These are phyloP conservation scores for Phialocephala subalpina DNA, from an alignment of 2,329 filamentous ascomycete genomes.

Conservation along the genomic window DNA sequence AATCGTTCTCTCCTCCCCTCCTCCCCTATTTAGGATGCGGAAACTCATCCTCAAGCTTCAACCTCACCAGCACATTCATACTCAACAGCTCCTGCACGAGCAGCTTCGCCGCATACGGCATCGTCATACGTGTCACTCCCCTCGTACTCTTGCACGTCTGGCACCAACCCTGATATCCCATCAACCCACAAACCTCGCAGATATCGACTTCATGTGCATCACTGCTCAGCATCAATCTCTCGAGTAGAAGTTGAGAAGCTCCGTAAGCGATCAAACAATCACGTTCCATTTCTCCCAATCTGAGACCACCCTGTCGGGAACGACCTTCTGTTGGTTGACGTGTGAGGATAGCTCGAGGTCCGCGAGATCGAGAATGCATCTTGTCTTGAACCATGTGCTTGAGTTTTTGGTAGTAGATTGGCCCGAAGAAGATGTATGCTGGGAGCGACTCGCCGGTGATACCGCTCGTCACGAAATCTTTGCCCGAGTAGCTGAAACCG, in stretches of 20 bases:
- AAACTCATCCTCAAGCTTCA: slow-evolving; percentile 95
- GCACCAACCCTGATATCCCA: slow-evolving; percentile 95
- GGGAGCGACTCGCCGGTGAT: slow-evolving; percentile 94
- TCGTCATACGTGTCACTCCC: slow-evolving; percentile 89
- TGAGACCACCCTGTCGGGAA: slow-evolving; percentile 88
- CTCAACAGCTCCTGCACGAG: slow-evolving; percentile 95
- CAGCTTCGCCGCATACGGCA: slow-evolving; percentile 97
- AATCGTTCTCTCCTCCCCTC: neutral
- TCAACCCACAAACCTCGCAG: slow-evolving; percentile 91
- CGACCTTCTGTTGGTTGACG: slow-evolving; percentile 96
- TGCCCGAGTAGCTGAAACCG: slow-evolving; percentile 96
- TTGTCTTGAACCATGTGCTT: slow-evolving; percentile 99
- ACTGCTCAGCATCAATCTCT: slow-evolving; percentile 92
- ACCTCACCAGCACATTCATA: slow-evolving; percentile 96
- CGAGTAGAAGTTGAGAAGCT: slow-evolving; percentile 88
- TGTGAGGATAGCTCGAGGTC: slow-evolving; percentile 90
- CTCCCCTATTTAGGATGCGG: slow-evolving; percentile 52
- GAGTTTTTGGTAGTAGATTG: slow-evolving; percentile 98
- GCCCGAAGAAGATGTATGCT: slow-evolving; percentile 97
- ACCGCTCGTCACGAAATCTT: slow-evolving; percentile 94
- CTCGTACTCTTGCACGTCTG: slow-evolving; percentile 88
- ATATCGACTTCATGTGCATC: slow-evolving; percentile 93
- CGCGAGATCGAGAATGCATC: slow-evolving; percentile 95
- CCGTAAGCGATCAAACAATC: slow-evolving; percentile 98
- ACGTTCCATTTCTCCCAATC: slow-evolving; percentile 98